Percentiles rank a stretch among this genome's conserved stretches.
These are phyloP conservation scores for Pythium aquatile DNA, from an alignment of 352 stramenopile species.

Conservation along the genomic window DNA sequence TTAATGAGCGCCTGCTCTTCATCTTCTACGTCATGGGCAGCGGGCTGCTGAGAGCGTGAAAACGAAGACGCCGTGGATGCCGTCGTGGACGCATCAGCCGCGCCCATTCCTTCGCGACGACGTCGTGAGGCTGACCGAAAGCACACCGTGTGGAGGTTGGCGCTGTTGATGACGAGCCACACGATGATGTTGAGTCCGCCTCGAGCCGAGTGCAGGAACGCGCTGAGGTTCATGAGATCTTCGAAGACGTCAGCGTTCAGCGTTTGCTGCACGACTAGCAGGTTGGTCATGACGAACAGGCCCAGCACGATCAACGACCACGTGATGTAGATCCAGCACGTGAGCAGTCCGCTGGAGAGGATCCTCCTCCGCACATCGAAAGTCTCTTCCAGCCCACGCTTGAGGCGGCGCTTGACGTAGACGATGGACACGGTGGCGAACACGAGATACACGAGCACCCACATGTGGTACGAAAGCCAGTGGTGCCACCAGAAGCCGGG, in stretches of 20 bases:
- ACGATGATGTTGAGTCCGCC: constrained; percentile 85
- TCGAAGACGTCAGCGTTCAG: constrained; percentile 32
- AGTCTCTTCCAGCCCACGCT: constrained; percentile 76
- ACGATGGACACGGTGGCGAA: constrained; percentile 70
- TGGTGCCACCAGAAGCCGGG: constrained; percentile 79
- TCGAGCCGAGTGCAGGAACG: constrained; percentile 75
- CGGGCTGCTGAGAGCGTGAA: not conserved
- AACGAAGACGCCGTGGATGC: constrained; percentile 5
- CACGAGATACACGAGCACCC: constrained; percentile 73
- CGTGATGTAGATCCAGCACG: constrained; percentile 81
- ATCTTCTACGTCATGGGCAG: constrained; percentile 6
- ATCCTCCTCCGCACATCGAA: constrained; percentile 81
- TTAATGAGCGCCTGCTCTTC: constrained; percentile 43
- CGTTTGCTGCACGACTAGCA: constrained; percentile 34
- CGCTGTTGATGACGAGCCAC: constrained; percentile 79
- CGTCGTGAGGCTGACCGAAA: constrained; percentile 4
- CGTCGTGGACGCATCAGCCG: not conserved
- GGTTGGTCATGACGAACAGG: constrained; percentile 68
- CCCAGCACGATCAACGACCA: constrained; percentile 77
- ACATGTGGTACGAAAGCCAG: constrained; percentile 83
- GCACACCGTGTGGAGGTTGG: constrained; percentile 49
- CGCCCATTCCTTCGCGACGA: not conserved
- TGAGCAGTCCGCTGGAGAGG: constrained; percentile 75
- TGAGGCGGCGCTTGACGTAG: constrained; percentile 75
- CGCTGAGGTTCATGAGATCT: constrained; percentile 68